Evolutionary conservation across 805 yeast species (phyloP), one percentile per base, ranked within the genome.

Genomic region (Barnettozyma vustinii): DNA sequence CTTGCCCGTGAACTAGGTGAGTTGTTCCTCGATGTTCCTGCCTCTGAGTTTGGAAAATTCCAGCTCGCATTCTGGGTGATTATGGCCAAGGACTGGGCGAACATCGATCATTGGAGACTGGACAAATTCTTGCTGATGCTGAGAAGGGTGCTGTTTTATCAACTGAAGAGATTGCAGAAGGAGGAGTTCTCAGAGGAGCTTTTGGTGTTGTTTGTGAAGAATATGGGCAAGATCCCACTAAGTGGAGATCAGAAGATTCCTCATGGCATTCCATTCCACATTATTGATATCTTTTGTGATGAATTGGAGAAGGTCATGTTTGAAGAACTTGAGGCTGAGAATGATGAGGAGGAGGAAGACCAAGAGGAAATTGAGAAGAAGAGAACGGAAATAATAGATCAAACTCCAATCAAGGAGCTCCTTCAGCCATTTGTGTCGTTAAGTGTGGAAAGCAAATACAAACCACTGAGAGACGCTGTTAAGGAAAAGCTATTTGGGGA

Each of bases 121-220:
- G 97, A 94, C 68, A 94, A 94, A 69, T 94, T 76, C 67, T 80
- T 87, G 57, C 68, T 91, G 68, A 71, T 94, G 56, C 76, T 91
- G 54, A 82, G 99, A 73, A 76, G 90, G 60, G 85, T 82, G 8
- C 66, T 88, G 23, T 78, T 80, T 53, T 84, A 80, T 58, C 80
- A 78, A 56, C 72, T 94, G 56, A 73, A 71, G 55, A 76, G 81
- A 56, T 68, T 91, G 35, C 64, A 71, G 45, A 51, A 58, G 2
- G 73, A 77, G 48, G 63, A 74, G 2, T 90, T 92, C 89, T 73
- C 77, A 48, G 65, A 58, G 9, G 59, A 66, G 4, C 57, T 77
- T 41, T 71, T 87, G 2, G 68, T 64, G 0, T 57, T 58, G 15
- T 87, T 75, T 60, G 57, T 78, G 20, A 58, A 62, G 2, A 70